Evolutionary conservation across 495 filamentous ascomycete species (phyloP), one percentile per base, ranked within the genome.

Genomic region (Cercophora samala): DNA sequence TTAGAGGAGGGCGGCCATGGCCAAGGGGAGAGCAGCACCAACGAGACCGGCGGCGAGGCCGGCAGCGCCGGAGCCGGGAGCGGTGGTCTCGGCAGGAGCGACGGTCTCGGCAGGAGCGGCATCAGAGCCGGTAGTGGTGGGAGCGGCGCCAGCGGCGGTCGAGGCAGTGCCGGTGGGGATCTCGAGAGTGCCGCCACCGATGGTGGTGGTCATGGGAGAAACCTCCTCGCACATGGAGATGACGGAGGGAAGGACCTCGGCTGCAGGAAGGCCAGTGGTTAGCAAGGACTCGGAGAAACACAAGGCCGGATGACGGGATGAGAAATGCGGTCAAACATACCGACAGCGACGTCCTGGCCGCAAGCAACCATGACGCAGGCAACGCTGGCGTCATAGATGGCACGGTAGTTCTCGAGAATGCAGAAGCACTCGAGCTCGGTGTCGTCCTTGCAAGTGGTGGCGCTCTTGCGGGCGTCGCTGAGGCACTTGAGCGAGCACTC

Each of bases 401-500:
- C 65, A 60, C 63, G 66, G 56, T 68, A 63, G 70, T 76, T 74
- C 62, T 71, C 64, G 58, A 67, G 42, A 9, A 68, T 55, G 66
- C 74, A 76, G 63, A 71, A 66, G 70, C 74, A 76, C 24, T 61
- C 37, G 25, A 69, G 63, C 37, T 76, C 72, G 60, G 25, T 46
- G 29, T 63, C 64, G 46, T 32, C 19, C 42, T 53, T 56, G 68
- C 74, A 76, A 23, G 64, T 63, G 53, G 72, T 74, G 21, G 67
- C 66, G 11, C 26, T 18, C 4, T 18, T 26, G 52, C 67, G 63
- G 51, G 66, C 72, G 32, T 67, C 58, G 21, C 11, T 62, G 46
- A 76, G 72, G 64, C 74, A 76, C 17, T 68, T 52, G 25, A 67
- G 25, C 26, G 74, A 68, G 65, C 74, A 76, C 42, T 66, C 61